These are phyloP conservation scores for Phytophthora ohioensis DNA, from an alignment of 352 stramenopile species.

Conservation along the genomic window DNA sequence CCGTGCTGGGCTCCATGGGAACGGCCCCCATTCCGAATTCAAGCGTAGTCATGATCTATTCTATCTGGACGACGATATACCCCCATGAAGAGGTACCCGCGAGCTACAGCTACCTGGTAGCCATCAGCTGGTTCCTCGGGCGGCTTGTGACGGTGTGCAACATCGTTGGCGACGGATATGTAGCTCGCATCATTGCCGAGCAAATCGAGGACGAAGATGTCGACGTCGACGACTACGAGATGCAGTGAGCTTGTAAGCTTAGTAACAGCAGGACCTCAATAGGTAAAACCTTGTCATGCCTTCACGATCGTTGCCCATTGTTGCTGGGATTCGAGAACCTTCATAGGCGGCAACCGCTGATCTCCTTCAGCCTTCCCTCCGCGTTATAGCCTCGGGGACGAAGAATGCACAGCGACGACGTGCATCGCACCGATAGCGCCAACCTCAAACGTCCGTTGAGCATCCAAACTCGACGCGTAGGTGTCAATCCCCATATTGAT, in stretches of 20 bases:
- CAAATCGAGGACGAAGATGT: constrained; percentile 68
- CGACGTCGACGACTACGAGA: constrained; percentile 32
- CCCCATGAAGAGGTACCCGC: constrained; percentile 55
- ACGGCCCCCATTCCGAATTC: constrained; percentile 75
- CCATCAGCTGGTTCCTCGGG: constrained; percentile 78
- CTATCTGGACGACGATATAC: constrained; percentile 79
- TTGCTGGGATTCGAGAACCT: not conserved
- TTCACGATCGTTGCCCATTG: not conserved
- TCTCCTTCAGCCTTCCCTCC: not conserved
- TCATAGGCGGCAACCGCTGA: no score
- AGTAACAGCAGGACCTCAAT: not conserved
- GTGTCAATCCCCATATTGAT: not conserved
- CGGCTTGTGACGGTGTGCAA: constrained; percentile 79
- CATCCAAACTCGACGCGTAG: not conserved
- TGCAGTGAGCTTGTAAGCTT: constrained; percentile 6
- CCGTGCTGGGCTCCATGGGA: constrained; percentile 66
- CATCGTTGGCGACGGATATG: constrained; percentile 71
- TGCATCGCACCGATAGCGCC: no score
- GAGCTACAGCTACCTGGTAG: constrained; percentile 79
- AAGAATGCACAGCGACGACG: no score
- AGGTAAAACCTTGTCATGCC: not conserved
- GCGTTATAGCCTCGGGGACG: no score
- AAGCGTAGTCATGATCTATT: constrained; percentile 79
- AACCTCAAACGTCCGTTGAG: not conserved
- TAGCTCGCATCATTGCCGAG: constrained; percentile 81